phyloP scores from a whole-genome alignment of 164 flowering plant genomes.

The Paratinospora sagittata region DNA sequence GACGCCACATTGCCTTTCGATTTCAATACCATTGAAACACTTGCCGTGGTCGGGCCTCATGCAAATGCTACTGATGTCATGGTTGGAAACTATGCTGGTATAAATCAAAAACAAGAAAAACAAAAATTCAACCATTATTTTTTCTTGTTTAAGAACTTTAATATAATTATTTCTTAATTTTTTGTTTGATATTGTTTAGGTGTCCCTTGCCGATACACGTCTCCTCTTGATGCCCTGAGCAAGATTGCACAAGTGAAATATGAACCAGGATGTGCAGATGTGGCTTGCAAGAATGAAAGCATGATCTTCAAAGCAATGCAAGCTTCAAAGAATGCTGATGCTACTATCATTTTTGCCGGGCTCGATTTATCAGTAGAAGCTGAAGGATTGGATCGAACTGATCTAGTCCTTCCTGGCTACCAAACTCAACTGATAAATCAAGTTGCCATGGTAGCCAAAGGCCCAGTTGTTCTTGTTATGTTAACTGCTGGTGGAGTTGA shows the following conservation, averaged over 20 bases:
- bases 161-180: neutral
- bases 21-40: slow-evolving; percentile 7
- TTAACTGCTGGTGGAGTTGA: slow-evolving; percentile 33
- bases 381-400: slow-evolving; percentile 31
- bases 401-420: slow-evolving; percentile 36
- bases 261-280: slow-evolving; percentile 11
- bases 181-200: slow-evolving; percentile 6
- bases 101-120: neutral
- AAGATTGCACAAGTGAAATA: neutral
- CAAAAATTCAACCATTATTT: too few relatives aligned
- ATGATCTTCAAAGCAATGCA: slow-evolving; percentile 7
- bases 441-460: slow-evolving; percentile 25
- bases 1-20: slow-evolving; percentile 27
- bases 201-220: slow-evolving; percentile 16
- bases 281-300: slow-evolving; percentile 9
- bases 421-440: slow-evolving; percentile 22
- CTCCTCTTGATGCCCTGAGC: slow-evolving; percentile 18
- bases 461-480: slow-evolving; percentile 31
- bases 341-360: slow-evolving; percentile 36
- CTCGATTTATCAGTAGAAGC: slow-evolving; percentile 34
- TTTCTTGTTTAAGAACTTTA: neutral
- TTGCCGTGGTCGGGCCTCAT: slow-evolving; percentile 49
- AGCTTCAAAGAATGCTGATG: slow-evolving; percentile 25
- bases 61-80: slow-evolving; percentile 35
- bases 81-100: slow-evolving; percentile 50